Conservation (phyloP, 345 rosid species). For the Eucalyptus cladocalyx region DNA sequence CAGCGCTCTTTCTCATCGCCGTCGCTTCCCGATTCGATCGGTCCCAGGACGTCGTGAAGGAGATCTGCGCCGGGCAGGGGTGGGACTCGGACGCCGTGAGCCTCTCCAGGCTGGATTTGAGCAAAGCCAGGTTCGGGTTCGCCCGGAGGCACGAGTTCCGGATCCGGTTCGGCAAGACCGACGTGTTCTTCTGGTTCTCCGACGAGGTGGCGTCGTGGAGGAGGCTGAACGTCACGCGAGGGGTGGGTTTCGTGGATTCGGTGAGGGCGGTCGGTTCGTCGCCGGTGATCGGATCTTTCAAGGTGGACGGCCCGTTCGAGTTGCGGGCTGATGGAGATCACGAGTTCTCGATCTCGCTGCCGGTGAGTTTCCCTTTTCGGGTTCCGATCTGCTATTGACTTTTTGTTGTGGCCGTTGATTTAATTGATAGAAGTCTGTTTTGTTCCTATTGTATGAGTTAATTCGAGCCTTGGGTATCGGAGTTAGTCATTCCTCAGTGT, state of each 20-base stretch:
- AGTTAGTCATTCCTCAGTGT: neutral
- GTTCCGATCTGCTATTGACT: neutral
- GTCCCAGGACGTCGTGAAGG: slow-evolving; percentile 54
- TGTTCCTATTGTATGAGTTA: neutral
- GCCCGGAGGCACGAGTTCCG: slow-evolving; percentile 47
- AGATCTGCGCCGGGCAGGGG: slow-evolving; percentile 34
- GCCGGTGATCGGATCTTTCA: slow-evolving; percentile 28
- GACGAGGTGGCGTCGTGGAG: slow-evolving; percentile 44
- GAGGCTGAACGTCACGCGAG: neutral
- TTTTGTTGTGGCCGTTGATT: neutral
- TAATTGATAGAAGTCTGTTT: neutral
- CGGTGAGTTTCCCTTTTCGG: slow-evolving; percentile 17
- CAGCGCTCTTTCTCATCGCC: neutral
- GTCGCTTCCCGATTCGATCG: neutral
- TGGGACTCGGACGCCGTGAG: slow-evolving; percentile 39
- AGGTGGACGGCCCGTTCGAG: slow-evolving; percentile 62
- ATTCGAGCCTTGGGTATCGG: neutral
- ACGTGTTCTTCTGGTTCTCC: slow-evolving; percentile 35
- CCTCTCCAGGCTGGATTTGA: slow-evolving; percentile 25
- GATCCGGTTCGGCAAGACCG: slow-evolving; percentile 46
- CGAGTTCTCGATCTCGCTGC: slow-evolving; percentile 32
- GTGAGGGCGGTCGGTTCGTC: slow-evolving; percentile 16
- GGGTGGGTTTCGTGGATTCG: slow-evolving; percentile 19
- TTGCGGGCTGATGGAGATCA: slow-evolving; percentile 24
- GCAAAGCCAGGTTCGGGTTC: slow-evolving; percentile 29